These are phyloP conservation scores for Rhodotorula sp. DNA, from an alignment of 1,284 basidiomycete species.

Conservation along the genomic window DNA sequence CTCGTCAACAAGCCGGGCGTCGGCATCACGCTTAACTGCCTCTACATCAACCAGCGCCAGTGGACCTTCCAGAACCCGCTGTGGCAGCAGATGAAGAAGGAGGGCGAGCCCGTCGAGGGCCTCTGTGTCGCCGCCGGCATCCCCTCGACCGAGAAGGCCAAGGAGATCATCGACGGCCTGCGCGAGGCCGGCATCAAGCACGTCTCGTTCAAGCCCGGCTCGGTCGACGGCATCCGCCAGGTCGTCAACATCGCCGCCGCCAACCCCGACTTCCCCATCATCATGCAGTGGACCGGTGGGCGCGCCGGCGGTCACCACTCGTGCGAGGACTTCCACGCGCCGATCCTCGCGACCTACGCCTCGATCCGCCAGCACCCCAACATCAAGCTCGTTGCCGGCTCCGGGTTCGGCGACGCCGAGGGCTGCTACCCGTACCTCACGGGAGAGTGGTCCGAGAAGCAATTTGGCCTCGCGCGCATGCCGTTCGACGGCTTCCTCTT, in stretches of 20 bases:
- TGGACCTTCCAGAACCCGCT: slow-evolving; percentile 95
- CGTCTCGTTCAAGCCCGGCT: slow-evolving; percentile 96
- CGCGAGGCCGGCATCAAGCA: slow-evolving; percentile 77
- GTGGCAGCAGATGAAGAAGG: slow-evolving; percentile 95
- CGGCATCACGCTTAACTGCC: slow-evolving; percentile 88
- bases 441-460: slow-evolving; percentile 86
- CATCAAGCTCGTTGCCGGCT: slow-evolving; percentile 89
- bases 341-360: slow-evolving; percentile 85
- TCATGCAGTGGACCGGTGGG: slow-evolving; percentile 98
- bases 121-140: slow-evolving; percentile 98
- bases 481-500: slow-evolving; percentile 98
- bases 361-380: slow-evolving; percentile 86
- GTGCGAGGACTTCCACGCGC: slow-evolving; percentile 98
- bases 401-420: slow-evolving; percentile 91
- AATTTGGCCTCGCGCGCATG: slow-evolving; percentile 90
- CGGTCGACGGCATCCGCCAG: slow-evolving; percentile 93
- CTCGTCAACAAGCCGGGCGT: slow-evolving; percentile 75
- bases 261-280: slow-evolving; percentile 96
- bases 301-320: slow-evolving; percentile 99
- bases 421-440: slow-evolving; percentile 97
- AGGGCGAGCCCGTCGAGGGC: slow-evolving; percentile 93
- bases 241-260: slow-evolving; percentile 93
- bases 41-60: slow-evolving; percentile 98
- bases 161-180: slow-evolving; percentile 82
- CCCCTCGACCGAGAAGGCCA: slow-evolving; percentile 87